These are phyloP conservation scores for Aquilaria malaccensis DNA, from an alignment of 345 rosid genomes.

Conservation along the genomic window DNA sequence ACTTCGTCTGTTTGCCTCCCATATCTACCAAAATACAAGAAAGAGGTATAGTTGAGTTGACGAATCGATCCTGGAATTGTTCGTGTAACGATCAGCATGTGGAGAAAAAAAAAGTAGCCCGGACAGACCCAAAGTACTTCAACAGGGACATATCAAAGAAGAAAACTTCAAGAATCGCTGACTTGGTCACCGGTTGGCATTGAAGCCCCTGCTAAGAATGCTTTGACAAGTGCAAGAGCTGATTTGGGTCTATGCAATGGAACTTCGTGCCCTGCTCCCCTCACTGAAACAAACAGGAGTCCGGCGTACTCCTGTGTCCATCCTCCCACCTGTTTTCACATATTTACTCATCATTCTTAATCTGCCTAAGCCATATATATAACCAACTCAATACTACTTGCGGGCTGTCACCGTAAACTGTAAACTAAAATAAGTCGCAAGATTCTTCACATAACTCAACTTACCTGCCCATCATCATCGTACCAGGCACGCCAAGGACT, in stretches of 20 bases:
- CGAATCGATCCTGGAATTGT: too few relatives aligned
- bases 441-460: background rate
- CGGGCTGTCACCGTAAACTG: too few relatives aligned
- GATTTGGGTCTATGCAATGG: constrained; percentile 80
- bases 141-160: too few relatives aligned
- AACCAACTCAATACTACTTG: too few relatives aligned
- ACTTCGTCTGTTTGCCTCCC: too few relatives aligned
- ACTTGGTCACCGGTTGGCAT: constrained; percentile 32
- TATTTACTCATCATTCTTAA: background rate
- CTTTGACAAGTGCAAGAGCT: constrained; percentile 64
- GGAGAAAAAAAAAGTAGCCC: too few relatives aligned
- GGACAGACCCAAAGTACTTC: too few relatives aligned
- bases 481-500: constrained; percentile 74
- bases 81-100: too few relatives aligned
- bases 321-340: constrained; percentile 75
- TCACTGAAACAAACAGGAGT: constrained; percentile 68
- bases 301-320: constrained; percentile 89
- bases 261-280: constrained; percentile 96
- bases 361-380: too few relatives aligned
- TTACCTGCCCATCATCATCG: constrained; percentile 83
- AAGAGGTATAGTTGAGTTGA: too few relatives aligned
- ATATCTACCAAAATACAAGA: too few relatives aligned
- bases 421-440: background rate
- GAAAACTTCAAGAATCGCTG: constrained; percentile 22
- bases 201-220: constrained; percentile 63